Percentiles rank a stretch among this genome's conserved stretches.
Evolutionary conservation across 768 basidiomycete genomes (phyloP).

Genomic region (Tubosaeta sp.): DNA sequence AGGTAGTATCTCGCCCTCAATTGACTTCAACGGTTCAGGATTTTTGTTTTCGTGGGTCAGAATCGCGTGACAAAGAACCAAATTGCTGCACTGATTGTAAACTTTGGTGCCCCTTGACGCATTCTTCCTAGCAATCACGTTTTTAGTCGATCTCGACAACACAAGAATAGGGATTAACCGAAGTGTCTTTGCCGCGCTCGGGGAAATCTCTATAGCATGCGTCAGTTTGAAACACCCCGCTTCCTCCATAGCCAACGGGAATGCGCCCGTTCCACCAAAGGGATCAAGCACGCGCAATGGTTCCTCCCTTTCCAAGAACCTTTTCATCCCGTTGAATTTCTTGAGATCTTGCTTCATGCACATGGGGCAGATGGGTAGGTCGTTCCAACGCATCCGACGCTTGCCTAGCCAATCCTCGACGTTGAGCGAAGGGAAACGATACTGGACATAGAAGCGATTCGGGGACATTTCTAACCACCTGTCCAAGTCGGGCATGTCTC

Average conservation of each 20-base stretch:
- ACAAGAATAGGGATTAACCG: conserved; percentile 36
- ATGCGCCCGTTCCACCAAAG: conserved; percentile 52
- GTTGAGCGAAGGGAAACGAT: conserved; percentile 42
- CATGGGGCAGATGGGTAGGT: conserved; percentile 42
- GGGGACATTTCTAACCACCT: conserved; percentile 51
- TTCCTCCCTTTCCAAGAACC: conserved; percentile 26
- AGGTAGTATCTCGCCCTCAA: conserved; percentile 40
- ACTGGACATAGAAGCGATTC: conserved; percentile 55
- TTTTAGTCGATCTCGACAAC: not conserved
- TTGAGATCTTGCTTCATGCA: conserved; percentile 37
- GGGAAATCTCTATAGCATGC: conserved; percentile 69
- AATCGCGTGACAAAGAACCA: conserved; percentile 54
- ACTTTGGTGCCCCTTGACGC: conserved; percentile 52
- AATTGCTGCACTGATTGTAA: conserved; percentile 71
- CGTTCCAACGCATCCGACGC: conserved; percentile 27
- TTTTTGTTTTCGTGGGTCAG: conserved; percentile 44
- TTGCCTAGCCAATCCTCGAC: conserved; percentile 37
- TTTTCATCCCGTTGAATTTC: conserved; percentile 28
- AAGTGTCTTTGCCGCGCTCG: conserved; percentile 66
- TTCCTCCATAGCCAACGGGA: conserved; percentile 54
- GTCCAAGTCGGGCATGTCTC: conserved; percentile 31
- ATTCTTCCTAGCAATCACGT: conserved; percentile 32
- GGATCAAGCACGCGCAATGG: conserved; percentile 37
- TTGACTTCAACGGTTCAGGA: conserved; percentile 35
- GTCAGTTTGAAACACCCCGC: conserved; percentile 55